A percentile compares a stretch with the other conserved stretches of the same genome.
Conservation (phyloP, 495 filamentous ascomycete species). For the Parathielavia hyrcaniae region DNA sequence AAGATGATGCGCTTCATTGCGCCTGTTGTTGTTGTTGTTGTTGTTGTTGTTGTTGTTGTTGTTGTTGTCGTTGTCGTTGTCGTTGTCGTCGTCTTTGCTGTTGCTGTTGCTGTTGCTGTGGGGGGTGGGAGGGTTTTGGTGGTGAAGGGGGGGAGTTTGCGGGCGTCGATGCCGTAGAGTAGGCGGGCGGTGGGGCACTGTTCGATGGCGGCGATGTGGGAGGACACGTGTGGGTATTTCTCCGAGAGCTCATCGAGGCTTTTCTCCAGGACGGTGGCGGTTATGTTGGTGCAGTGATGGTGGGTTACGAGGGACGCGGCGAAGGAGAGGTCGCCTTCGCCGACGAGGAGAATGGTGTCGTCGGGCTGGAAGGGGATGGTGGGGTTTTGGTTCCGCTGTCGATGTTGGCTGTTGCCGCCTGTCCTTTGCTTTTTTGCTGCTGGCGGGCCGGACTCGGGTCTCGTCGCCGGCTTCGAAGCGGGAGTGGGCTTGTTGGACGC, state of each 20-base stretch:
- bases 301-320: slow-evolving; percentile 64
- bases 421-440: slow-evolving; percentile 22
- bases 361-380: slow-evolving; percentile 63
- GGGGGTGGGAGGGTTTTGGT: slow-evolving; percentile 17
- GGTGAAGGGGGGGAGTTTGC: slow-evolving; percentile 53
- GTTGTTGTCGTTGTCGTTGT: too few relatives aligned
- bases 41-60: not conserved
- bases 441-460: not conserved
- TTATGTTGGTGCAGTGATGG: slow-evolving; percentile 61
- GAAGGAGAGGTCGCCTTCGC: slow-evolving; percentile 94
- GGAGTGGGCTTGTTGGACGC: not conserved
- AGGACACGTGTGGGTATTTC: slow-evolving; percentile 73
- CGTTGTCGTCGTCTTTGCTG: not conserved
- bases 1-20: slow-evolving; percentile 75
- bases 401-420: slow-evolving; percentile 9
- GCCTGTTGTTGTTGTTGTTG: slow-evolving; percentile 27
- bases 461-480: slow-evolving; percentile 3
- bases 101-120: not conserved
- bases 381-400: slow-evolving; percentile 22
- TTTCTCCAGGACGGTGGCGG: slow-evolving; percentile 48
- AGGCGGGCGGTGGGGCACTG: not conserved
- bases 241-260: slow-evolving; percentile 42
- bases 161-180: slow-evolving; percentile 63
- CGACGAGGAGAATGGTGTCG: slow-evolving; percentile 75
- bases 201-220: slow-evolving; percentile 52